Conservation (phyloP, 345 rosid genomes). For the Lagerstroemia speciosa region DNA sequence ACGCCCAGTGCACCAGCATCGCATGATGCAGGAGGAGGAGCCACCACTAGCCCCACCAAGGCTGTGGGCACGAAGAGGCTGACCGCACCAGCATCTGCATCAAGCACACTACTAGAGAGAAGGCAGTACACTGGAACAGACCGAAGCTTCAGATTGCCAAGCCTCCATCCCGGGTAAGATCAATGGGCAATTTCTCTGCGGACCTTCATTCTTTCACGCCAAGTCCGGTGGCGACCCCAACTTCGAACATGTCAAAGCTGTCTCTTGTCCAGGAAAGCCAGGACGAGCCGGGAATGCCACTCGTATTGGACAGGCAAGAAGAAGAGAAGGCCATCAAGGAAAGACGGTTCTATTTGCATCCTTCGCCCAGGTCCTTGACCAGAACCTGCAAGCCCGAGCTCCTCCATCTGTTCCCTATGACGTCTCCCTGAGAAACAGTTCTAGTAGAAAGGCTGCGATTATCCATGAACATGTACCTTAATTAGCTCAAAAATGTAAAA, state of each 20-base stretch:
- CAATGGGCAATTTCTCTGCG: constrained; percentile 19
- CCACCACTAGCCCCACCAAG: neutral
- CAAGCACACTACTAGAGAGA: constrained; percentile 51
- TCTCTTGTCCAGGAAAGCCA: constrained; percentile 28
- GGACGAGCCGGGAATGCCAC: constrained; percentile 16
- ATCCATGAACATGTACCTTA: neutral
- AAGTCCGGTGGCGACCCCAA: constrained; percentile 49
- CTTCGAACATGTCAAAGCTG: constrained; percentile 49
- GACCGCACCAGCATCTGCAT: constrained; percentile 11
- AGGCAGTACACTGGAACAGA: constrained; percentile 51
- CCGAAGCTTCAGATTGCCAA: constrained; percentile 68
- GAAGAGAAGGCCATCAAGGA: constrained; percentile 77
- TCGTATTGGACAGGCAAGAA: constrained; percentile 42
- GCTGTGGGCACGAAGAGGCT: constrained; percentile 27
- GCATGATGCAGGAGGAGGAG: neutral
- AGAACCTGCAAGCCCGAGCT: constrained; percentile 54
- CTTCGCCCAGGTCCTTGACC: constrained; percentile 45
- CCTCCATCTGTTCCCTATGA: constrained; percentile 59
- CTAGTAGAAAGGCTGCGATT: neutral
- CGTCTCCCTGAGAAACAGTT: constrained; percentile 28
- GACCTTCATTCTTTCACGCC: constrained; percentile 15
- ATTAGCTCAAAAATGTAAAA: neutral
- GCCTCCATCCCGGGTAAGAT: constrained; percentile 45
- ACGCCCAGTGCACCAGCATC: neutral
- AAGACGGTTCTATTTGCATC: constrained; percentile 69